phyloP scores from a whole-genome alignment of 345 rosid species.

The Tarenaya hassleriana region DNA sequence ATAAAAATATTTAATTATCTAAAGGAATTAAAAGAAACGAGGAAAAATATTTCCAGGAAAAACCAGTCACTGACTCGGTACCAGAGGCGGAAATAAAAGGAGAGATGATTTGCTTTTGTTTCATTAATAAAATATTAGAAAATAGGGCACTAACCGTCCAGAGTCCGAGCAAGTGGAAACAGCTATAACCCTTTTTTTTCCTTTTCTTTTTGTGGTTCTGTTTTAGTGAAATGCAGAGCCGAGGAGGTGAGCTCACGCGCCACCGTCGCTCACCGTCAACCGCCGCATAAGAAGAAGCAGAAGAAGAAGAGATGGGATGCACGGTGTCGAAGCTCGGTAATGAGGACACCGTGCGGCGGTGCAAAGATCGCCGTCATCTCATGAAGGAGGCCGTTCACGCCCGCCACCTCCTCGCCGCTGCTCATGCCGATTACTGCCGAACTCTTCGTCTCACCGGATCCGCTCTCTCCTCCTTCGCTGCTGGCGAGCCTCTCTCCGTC shows the following conservation, averaged over 20 bases:
- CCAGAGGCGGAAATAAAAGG: neutral
- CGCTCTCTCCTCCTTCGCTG: constrained; percentile 68
- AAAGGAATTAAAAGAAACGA: neutral
- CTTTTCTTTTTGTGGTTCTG: constrained; percentile 10
- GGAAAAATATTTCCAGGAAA: constrained; percentile 5
- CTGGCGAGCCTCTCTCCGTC: constrained; percentile 62
- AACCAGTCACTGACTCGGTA: constrained; percentile 20
- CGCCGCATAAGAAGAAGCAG: neutral
- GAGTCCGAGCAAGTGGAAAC: constrained; percentile 24
- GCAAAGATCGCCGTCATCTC: constrained; percentile 92
- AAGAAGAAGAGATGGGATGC: constrained; percentile 53
- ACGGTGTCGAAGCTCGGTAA: constrained; percentile 84
- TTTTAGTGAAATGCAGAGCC: neutral
- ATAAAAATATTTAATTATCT: too few species aligned
- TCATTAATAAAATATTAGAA: constrained; percentile 2
- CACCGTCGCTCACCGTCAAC: constrained; percentile 1
- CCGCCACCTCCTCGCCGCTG: constrained; percentile 72
- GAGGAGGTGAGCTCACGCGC: constrained; percentile 20
- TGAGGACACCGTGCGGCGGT: constrained; percentile 85
- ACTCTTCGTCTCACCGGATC: constrained; percentile 78
- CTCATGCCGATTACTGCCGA: constrained; percentile 88
- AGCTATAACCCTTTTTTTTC: constrained; percentile 17
- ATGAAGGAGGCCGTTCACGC: constrained; percentile 81
- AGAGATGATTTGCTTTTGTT: neutral
- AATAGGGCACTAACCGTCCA: constrained; percentile 19